Percentiles rank a stretch among this genome's conserved stretches.
Conservation (phyloP, 2,329 filamentous ascomycete genomes). For the Exophiala lecanii-corni region DNA sequence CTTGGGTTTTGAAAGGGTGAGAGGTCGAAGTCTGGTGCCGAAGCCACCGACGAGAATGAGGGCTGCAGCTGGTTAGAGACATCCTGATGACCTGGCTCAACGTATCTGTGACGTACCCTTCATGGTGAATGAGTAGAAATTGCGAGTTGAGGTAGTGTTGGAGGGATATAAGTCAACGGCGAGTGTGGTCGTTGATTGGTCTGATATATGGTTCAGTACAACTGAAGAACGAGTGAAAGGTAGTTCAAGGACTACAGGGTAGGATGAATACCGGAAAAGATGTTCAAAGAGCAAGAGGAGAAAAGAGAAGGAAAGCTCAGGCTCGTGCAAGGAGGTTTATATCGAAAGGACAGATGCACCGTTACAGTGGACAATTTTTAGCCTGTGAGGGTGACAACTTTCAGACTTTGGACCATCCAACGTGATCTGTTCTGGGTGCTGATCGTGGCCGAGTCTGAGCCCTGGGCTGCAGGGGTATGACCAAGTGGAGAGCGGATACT, state of each 20-base stretch:
- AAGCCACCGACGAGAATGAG: conserved; percentile 74
- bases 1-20: conserved; percentile 95
- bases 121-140: conserved; percentile 30
- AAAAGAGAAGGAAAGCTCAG: background rate
- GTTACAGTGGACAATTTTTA: too few species aligned
- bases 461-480: background rate
- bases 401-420: background rate
- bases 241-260: conserved; percentile 14
- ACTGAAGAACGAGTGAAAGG: conserved; percentile 15
- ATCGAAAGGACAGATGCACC: background rate
- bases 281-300: conserved; percentile 18
- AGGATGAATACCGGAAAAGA: conserved; percentile 1
- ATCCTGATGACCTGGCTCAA: conserved; percentile 6
- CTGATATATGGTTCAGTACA: conserved; percentile 2
- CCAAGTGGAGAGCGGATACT: too few species aligned
- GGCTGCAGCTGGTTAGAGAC: conserved; percentile 16
- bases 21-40: conserved; percentile 92
- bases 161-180: conserved; percentile 1
- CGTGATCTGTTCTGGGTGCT: background rate
- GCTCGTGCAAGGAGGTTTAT: conserved; percentile 3
- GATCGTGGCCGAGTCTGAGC: background rate
- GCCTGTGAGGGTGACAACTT: background rate
- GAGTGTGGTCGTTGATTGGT: background rate
- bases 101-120: conserved; percentile 37
- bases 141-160: background rate